Evolutionary conservation across 1,284 basidiomycete species (phyloP), one percentile per base, ranked within the genome.

Genomic region (Ustilago trichophora): DNA sequence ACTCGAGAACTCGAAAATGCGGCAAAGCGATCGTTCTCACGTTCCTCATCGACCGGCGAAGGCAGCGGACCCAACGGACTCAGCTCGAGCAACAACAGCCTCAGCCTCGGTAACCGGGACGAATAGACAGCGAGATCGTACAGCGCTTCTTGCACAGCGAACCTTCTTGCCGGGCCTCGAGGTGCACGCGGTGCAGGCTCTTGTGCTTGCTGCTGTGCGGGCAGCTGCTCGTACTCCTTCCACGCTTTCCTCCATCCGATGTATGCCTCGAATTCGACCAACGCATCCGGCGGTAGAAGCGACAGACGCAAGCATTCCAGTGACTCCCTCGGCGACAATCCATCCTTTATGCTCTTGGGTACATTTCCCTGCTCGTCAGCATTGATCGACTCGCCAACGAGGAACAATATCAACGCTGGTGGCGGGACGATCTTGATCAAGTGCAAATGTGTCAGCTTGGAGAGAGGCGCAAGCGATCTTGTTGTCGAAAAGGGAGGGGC

Each of bases 341-440:
- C 52, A 11, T 38, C 47, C 16, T 40, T 25, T 35, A 66, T 51
- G 43, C 44, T 43, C 19, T 36, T 36, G 0, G 52, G 48, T 10
- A 66, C 52, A 15, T 56, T 60, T n/a, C 56, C 52, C 22, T 59
- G 51, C 25, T 66, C 56, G 8, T 59, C 48, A 4, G 47, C 15
- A 18, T 55, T 55, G 38, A 66, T 66, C 43, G 38, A 25, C 21
- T 55, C 49, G 25, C 63, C 56, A 0, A 56, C 49, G 12, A 66
- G 38, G 27, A 59, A 66, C 10, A 47, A 57, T n/a, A 66, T 59
- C 44, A 66, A 40, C 15, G 63, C 52, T 19, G 63, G 63, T 11
- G 63, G 63, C 2, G 63, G 63, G 0, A 66, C 56, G 16, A 66
- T 48, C 46, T 66, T 66, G 52, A 66, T 66, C 13, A 66, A 34